A percentile compares a stretch with the other conserved stretches of the same genome.
Evolutionary conservation across 2,329 filamentous ascomycete species (phyloP).

Genomic region (Penicillium hesseltinei): DNA sequence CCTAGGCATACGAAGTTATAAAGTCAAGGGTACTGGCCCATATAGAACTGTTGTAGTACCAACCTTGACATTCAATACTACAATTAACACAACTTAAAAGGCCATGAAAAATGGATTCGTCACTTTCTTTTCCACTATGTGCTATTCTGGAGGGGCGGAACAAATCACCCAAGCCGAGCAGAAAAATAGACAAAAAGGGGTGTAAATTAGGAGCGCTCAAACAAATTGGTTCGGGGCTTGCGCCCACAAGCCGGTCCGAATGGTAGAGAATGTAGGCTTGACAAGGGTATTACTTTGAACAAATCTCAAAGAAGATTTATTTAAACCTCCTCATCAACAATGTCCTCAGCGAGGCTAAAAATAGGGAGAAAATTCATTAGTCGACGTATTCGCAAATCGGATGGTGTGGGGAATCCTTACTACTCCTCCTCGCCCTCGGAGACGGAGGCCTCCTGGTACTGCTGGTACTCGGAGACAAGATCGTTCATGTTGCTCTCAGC

Average conservation of each 20-base stretch:
- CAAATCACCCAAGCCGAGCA: conserved; percentile 19
- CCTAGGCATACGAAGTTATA: not conserved
- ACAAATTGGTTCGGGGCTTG: conserved; percentile 32
- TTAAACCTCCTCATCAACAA: conserved; percentile 71
- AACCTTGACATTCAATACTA: not conserved
- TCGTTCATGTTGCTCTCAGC: conserved; percentile 99
- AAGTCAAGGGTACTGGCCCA: not conserved
- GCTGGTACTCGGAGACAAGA: conserved; percentile 98
- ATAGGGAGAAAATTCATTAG: not conserved
- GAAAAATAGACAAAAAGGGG: conserved; percentile 36
- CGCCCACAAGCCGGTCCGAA: conserved; percentile 23
- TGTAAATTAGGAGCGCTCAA: conserved; percentile 38
- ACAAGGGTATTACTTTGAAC: conserved; percentile 40
- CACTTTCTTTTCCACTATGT: conserved; percentile 37
- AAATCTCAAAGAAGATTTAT: conserved; percentile 32
- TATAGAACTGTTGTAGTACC: not conserved
- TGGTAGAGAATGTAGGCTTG: conserved; percentile 34
- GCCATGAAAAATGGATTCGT: conserved; percentile 16
- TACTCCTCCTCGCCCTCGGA: conserved; percentile 98
- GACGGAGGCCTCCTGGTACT: conserved; percentile 98
- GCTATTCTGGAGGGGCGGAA: conserved; percentile 29
- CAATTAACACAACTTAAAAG: not conserved
- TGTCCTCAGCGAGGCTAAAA: conserved; percentile 66
- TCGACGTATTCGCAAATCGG: not conserved
- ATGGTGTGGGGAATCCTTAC: conserved; percentile 34